A percentile compares a stretch with the other conserved stretches of the same genome.
Conservation (phyloP, 1,284 basidiomycete genomes). For the Puccinia coronata region DNA sequence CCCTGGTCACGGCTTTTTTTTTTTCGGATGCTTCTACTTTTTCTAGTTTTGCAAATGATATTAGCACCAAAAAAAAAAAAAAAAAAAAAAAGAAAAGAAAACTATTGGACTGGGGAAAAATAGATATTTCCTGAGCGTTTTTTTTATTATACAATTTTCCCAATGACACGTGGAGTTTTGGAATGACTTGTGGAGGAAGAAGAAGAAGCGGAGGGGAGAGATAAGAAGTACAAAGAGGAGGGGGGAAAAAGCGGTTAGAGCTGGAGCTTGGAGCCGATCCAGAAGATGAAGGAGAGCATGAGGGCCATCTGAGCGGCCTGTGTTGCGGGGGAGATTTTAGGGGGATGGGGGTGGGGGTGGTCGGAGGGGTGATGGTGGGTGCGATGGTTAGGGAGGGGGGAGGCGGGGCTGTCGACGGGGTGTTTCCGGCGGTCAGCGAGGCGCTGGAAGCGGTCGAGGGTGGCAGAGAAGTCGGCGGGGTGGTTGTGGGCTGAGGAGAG, state of each 20-base stretch:
- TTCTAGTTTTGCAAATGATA: too few species aligned
- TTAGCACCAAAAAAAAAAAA: too few species aligned
- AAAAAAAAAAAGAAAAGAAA: too few species aligned
- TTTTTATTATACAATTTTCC: too few species aligned
- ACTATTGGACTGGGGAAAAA: too few species aligned
- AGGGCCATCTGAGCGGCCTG: constrained; percentile 29
- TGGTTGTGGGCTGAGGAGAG: not conserved
- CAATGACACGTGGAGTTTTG: too few species aligned
- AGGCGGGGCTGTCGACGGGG: not conserved
- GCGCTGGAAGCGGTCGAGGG: constrained; percentile 30
- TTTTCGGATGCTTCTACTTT: too few species aligned
- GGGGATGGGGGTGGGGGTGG: not conserved
- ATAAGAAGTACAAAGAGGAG: not conserved
- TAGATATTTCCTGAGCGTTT: too few species aligned
- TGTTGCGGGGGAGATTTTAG: constrained; percentile 6
- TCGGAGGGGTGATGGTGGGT: not conserved
- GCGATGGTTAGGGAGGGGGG: not conserved
- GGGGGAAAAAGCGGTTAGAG: not conserved
- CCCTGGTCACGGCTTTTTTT: too few species aligned
- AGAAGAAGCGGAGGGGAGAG: too few species aligned
- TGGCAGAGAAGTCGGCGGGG: constrained; percentile 16
- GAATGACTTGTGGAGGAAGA: too few species aligned
- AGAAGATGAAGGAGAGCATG: constrained; percentile 40
- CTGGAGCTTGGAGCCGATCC: constrained; percentile 28
- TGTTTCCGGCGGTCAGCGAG: constrained; percentile 14